Conservation (phyloP, 2,329 filamentous ascomycete genomes). For the Clarireedia homoeocarpa region DNA sequence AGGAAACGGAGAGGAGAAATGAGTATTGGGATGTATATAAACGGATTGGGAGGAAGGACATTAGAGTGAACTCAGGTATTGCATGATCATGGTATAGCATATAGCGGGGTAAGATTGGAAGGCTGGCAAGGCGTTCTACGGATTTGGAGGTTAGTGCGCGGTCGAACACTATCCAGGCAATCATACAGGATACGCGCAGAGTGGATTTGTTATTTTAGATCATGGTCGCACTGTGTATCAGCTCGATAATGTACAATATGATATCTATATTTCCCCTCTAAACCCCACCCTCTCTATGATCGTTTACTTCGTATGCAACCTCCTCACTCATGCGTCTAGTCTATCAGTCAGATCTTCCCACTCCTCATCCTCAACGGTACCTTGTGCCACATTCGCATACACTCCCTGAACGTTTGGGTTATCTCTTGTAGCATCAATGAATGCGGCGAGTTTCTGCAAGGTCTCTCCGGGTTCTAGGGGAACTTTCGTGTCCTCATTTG, state of each 20-base stretch:
- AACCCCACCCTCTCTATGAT: constrained; percentile 10
- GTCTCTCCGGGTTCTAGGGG: constrained; percentile 50
- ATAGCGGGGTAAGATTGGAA: neutral
- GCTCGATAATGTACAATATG: no score
- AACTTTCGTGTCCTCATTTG: constrained; percentile 72
- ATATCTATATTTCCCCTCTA: neutral
- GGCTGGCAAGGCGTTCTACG: neutral
- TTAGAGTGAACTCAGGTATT: neutral
- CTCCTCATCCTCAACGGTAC: constrained; percentile 41
- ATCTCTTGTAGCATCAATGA: constrained; percentile 56
- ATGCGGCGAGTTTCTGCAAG: constrained; percentile 47
- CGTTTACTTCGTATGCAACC: constrained; percentile 14
- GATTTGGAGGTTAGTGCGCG: neutral
- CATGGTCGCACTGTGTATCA: neutral
- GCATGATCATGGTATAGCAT: neutral
- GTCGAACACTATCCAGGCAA: neutral
- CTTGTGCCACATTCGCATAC: constrained; percentile 60
- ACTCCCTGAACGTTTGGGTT: constrained; percentile 68
- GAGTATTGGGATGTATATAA: neutral
- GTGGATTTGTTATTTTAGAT: neutral
- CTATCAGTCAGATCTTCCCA: constrained; percentile 48
- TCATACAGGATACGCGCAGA: neutral
- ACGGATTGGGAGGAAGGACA: neutral
- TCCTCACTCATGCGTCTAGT: constrained; percentile 35
- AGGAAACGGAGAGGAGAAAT: constrained; percentile 5